These are phyloP conservation scores for Crataegus laevigata DNA, from an alignment of 306 rosid species.

Conservation along the genomic window DNA sequence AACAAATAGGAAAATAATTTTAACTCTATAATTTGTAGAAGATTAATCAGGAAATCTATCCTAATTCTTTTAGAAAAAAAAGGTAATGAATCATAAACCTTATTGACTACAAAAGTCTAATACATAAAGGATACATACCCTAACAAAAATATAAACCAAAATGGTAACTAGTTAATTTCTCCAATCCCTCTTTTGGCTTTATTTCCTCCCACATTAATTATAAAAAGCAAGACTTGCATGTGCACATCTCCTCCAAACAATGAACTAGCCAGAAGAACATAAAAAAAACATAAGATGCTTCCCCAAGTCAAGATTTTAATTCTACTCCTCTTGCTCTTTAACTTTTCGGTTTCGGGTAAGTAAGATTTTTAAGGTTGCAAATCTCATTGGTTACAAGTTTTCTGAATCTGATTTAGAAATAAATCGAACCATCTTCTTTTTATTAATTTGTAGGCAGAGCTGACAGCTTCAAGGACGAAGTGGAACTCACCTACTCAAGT, in stretches of 20 bases:
- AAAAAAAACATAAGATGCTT: slow-evolving; percentile 8
- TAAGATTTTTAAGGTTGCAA: not conserved
- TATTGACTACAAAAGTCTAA: too few species aligned
- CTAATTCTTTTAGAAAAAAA: too few species aligned
- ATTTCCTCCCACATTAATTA: slow-evolving; percentile 25
- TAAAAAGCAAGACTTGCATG: not conserved
- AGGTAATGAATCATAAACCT: too few species aligned
- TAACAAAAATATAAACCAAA: too few species aligned
- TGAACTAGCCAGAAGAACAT: not conserved
- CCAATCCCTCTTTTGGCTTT: slow-evolving; percentile 22
- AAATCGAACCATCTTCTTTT: not conserved
- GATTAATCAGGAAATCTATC: too few species aligned
- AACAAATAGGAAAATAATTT: too few species aligned
- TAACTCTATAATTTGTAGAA: too few species aligned
- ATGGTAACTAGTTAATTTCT: too few species aligned
- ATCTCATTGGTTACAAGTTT: not conserved
- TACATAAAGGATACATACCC: too few species aligned
- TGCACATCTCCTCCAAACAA: slow-evolving; percentile 6
- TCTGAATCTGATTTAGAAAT: not conserved
- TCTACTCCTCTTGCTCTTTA: slow-evolving; percentile 20
- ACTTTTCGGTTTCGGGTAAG: slow-evolving; percentile 11
- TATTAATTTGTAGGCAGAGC: slow-evolving; percentile 3
- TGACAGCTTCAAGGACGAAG: not conserved
- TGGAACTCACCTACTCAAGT: not conserved
- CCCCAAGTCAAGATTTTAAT: slow-evolving; percentile 26